phyloP scores from a whole-genome alignment of 345 rosid genomes.

The Eucalyptus cloeziana region DNA sequence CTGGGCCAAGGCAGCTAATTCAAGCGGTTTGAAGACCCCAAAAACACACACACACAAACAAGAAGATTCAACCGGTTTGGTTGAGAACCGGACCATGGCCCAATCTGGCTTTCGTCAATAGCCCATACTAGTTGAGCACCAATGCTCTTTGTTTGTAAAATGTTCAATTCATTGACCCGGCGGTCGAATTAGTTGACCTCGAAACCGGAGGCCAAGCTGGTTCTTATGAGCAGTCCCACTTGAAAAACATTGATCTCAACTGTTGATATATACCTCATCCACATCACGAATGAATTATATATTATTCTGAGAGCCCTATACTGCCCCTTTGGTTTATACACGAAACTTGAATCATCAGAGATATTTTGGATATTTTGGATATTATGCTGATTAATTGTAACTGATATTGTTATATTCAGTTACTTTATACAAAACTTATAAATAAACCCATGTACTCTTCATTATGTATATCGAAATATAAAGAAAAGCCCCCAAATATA shows the following conservation, averaged over 20 bases:
- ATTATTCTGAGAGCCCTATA: neutral
- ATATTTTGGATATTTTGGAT: neutral
- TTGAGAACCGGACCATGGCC: neutral
- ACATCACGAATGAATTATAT: constrained; percentile 1
- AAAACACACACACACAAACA: neutral
- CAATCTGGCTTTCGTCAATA: neutral
- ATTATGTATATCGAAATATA: no score
- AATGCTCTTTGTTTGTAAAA: neutral
- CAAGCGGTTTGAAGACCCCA: neutral
- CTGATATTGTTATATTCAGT: neutral
- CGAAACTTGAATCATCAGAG: neutral
- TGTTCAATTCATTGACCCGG: neutral
- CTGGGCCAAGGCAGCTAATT: neutral
- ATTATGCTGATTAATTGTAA: neutral
- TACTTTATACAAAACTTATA: neutral
- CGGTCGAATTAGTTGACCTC: neutral
- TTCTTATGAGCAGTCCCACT: neutral
- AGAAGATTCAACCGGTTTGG: neutral
- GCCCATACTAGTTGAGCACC: neutral
- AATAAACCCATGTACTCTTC: neutral
- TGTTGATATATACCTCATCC: neutral
- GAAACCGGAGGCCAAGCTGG: neutral
- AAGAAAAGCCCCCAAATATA: no score
- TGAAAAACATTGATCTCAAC: neutral
- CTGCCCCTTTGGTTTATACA: neutral